A percentile compares a stretch with the other conserved stretches of the same genome.
Conservation (phyloP, 176 grass and related monocot species). For the Aegilops bicornis region DNA sequence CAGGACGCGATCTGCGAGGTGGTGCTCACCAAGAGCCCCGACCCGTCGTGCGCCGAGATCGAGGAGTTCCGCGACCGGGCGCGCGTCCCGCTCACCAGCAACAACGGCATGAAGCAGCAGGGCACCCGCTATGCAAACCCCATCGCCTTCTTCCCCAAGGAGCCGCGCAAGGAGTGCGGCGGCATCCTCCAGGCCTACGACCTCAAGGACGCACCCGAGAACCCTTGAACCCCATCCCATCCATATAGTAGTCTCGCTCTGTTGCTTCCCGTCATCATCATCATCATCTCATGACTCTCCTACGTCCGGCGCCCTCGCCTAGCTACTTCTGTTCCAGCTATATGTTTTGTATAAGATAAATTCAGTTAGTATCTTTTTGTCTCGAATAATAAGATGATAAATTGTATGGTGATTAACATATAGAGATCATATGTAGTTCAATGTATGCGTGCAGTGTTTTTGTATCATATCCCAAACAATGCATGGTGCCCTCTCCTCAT, state of each 20-base stretch:
- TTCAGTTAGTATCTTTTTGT: not conserved
- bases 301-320: not conserved
- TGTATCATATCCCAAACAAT: not conserved
- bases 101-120: constrained; percentile 52
- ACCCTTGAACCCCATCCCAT: constrained; percentile 23
- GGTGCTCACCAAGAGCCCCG: constrained; percentile 55
- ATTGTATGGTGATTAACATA: not conserved
- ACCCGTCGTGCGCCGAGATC: constrained; percentile 44
- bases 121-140: constrained; percentile 56
- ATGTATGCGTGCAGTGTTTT: not conserved
- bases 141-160: constrained; percentile 59
- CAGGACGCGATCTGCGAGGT: constrained; percentile 81
- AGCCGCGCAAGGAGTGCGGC: constrained; percentile 50
- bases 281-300: not conserved
- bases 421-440: not conserved
- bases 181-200: constrained; percentile 44
- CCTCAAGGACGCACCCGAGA: constrained; percentile 47
- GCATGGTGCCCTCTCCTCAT: not conserved
- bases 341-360: not conserved
- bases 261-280: too few species aligned
- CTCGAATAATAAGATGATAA: not conserved
- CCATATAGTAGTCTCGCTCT: too few species aligned
- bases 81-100: constrained; percentile 45
- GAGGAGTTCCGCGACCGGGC: constrained; percentile 48
- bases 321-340: not conserved